Percentiles rank a stretch among this genome's conserved stretches.
Evolutionary conservation across 768 basidiomycete species (phyloP).

Genomic region (Boletus tomentosulus): DNA sequence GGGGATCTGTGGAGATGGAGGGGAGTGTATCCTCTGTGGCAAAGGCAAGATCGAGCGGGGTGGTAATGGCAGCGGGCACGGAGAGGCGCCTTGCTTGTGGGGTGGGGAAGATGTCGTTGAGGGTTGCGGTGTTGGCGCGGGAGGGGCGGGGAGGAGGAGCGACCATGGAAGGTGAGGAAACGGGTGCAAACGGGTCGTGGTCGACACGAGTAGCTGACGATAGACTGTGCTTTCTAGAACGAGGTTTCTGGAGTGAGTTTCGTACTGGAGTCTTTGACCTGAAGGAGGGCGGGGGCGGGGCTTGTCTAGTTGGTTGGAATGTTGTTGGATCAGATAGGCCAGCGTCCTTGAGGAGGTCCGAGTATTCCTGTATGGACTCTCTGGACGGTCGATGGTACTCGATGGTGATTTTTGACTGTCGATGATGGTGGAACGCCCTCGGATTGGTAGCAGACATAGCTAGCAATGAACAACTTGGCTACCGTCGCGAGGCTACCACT

Average conservation of each 20-base stretch:
- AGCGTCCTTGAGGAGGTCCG: conserved; percentile 63
- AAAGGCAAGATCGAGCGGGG: conserved; percentile 22
- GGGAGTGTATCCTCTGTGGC: conserved; percentile 25
- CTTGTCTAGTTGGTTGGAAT: conserved; percentile 41
- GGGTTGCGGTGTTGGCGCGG: conserved; percentile 77
- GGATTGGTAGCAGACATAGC: conserved; percentile 47
- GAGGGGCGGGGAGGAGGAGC: conserved; percentile 76
- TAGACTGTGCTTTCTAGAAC: conserved; percentile 51
- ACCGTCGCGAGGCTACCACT: not conserved
- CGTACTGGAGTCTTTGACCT: conserved; percentile 34
- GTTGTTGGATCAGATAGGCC: conserved; percentile 35
- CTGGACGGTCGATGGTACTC: conserved; percentile 74
- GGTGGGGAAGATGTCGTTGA: conserved; percentile 66
- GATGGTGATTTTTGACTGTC: conserved; percentile 61
- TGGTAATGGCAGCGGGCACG: conserved; percentile 34
- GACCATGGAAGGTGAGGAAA: conserved; percentile 20
- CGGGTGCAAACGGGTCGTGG: conserved; percentile 55
- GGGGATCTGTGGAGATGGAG: conserved; percentile 11
- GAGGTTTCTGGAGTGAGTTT: conserved; percentile 62
- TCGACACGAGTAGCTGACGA: conserved; percentile 39
- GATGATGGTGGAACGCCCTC: conserved; percentile 42
- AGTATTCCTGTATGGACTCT: conserved; percentile 74
- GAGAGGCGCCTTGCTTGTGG: conserved; percentile 51
- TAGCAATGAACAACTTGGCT: not conserved
- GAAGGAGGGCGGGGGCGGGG: conserved; percentile 36